These are phyloP conservation scores for Pseudocercospora macadamiae DNA, from an alignment of 2,329 filamentous ascomycete genomes.

Conservation along the genomic window DNA sequence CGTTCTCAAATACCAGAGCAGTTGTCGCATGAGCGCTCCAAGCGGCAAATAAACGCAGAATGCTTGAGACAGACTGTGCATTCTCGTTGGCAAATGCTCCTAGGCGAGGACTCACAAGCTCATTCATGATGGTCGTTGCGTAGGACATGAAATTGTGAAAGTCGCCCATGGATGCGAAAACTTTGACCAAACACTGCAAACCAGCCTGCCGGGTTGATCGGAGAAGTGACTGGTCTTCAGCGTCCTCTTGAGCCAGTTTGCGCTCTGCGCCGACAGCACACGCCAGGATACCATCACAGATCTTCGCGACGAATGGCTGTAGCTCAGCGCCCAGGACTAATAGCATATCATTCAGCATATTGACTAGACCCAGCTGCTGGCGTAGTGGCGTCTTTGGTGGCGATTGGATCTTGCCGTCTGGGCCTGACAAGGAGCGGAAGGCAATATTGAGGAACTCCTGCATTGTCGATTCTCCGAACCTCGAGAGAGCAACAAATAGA, in stretches of 20 bases:
- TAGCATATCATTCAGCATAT: constrained; percentile 87
- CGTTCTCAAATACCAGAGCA: constrained; percentile 69
- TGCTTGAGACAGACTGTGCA: constrained; percentile 82
- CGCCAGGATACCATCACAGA: constrained; percentile 79
- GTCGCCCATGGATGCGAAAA: constrained; percentile 73
- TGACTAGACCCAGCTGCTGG: constrained; percentile 87
- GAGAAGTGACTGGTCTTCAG: constrained; percentile 58
- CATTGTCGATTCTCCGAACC: constrained; percentile 73
- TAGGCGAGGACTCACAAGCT: constrained; percentile 76
- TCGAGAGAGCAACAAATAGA: constrained; percentile 76
- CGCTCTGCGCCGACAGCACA: constrained; percentile 59
- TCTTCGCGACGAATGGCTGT: constrained; percentile 64
- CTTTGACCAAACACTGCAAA: constrained; percentile 78
- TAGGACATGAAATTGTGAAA: constrained; percentile 72
- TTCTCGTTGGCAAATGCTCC: constrained; percentile 81
- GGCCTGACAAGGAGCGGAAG: constrained; percentile 11
- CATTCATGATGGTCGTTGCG: constrained; percentile 68
- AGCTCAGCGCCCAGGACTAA: constrained; percentile 79
- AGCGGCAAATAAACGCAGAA: constrained; percentile 77
- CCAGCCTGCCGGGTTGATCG: constrained; percentile 70
- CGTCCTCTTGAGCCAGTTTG: constrained; percentile 32
- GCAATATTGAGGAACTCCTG: constrained; percentile 82
- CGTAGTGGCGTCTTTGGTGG: constrained; percentile 46
- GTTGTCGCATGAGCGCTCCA: constrained; percentile 70
- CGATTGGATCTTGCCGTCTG: background rate